Evolutionary conservation across 352 stramenopile genomes (phyloP).

Genomic region (Saprolegnia diclina): DNA sequence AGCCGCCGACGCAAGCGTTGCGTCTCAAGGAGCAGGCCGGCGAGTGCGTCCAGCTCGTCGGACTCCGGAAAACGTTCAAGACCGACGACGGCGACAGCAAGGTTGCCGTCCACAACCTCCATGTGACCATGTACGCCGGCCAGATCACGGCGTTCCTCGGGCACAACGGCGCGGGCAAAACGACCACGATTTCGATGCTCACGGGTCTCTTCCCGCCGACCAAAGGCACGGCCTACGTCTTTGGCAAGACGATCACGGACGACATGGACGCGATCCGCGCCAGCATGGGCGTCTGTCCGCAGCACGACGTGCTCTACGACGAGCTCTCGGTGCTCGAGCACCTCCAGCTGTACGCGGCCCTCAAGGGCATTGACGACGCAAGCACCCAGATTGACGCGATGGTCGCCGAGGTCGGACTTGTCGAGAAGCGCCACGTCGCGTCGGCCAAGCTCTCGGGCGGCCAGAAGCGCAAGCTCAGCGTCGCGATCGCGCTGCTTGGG

Average conservation of each 20-base stretch:
- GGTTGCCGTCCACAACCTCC: conserved; percentile 78
- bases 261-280: conserved; percentile 62
- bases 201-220: conserved; percentile 28
- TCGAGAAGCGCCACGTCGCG: conserved; percentile 49
- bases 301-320: conserved; percentile 76
- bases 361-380: conserved; percentile 50
- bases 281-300: conserved; percentile 70
- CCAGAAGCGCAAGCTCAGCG: conserved; percentile 88
- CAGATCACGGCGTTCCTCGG: conserved; percentile 30
- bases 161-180: conserved; percentile 32
- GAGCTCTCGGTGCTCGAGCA: conserved; percentile 75
- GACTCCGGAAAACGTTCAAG: conserved; percentile 65
- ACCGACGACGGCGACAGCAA: conserved; percentile 69
- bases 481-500: conserved; percentile 84
- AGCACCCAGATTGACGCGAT: conserved; percentile 30
- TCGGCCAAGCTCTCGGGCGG: conserved; percentile 67
- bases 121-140: conserved; percentile 41
- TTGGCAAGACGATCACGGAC: conserved; percentile 8
- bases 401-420: conserved; percentile 50
- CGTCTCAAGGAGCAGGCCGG: conserved; percentile 38
- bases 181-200: conserved; percentile 30
- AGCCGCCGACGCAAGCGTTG: conserved; percentile 7
- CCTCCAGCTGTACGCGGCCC: conserved; percentile 55
- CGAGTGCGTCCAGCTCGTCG: conserved; percentile 45
- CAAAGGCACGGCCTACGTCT: conserved; percentile 7